Evolutionary conservation across 148 eudicot genomes (phyloP), one percentile per base, ranked within the genome.

Genomic region (Diospyros kaki): DNA sequence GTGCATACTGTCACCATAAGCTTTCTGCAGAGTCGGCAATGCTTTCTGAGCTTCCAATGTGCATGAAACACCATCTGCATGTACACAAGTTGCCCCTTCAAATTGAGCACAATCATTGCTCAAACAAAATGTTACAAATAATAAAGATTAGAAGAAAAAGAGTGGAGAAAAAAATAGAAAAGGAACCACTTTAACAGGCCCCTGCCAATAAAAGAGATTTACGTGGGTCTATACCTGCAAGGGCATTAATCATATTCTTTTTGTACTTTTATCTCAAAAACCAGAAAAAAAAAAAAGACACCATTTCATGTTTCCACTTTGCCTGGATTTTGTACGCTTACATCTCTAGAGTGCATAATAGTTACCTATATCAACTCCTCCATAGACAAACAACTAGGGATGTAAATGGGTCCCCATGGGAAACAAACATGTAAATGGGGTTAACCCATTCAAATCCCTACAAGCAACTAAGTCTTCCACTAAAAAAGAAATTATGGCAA

Each of bases 1-100:
- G 50, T 66, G 90, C 96, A 95, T 89, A 75, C 84, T 82, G 74
- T 90, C 91, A 41, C 93, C 90, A 69, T 94, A 94, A 41, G 96
- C 87, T 73, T 87, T 90, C 81, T 92, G 92, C 83, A 94, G 77
- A 73, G 83, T 18, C 51, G 99, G 94, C 80, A 90, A 73, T 61
- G 93, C 84, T 73, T 58, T 87, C 67, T 77, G 87, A 79, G 89
- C 79, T 78, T 92, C 99, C n/a, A 60, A 73, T 60, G 96, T 80
- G 80, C 96, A 89, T 54, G 94, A 88, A 74, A 84, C 81, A 70
- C 86, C 94, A 71, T 92, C 97, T 92, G 84, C 78, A 79, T 1
- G 66, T 10, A 53, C 61, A 53, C 39, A 71, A 4, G 13, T 53
- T 63, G 12, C 17, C 46, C 64, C 50, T 74, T 41, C 3, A 40